phyloP scores from a whole-genome alignment of 2,329 filamentous ascomycete species.

The Ciborinia camelliae region DNA sequence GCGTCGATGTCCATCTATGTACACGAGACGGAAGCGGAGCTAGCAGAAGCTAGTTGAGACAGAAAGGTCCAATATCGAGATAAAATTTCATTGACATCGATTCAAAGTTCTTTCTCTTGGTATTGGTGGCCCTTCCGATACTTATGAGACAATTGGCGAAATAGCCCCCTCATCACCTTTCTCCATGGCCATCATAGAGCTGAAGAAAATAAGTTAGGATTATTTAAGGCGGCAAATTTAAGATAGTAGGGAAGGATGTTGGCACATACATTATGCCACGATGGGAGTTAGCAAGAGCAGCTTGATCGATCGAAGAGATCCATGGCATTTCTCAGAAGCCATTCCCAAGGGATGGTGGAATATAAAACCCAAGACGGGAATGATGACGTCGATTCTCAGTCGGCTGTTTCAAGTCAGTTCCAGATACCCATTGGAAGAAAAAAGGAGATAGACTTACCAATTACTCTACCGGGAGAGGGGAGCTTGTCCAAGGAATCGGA shows the following conservation, averaged over 20 bases:
- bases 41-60: too few relatives aligned
- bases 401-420: neutral
- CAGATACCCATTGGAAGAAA: too few relatives aligned
- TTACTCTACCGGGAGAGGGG: neutral
- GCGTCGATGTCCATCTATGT: slow-evolving; percentile 49
- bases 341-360: neutral
- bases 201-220: neutral
- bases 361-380: too few relatives aligned
- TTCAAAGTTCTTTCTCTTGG: too few relatives aligned
- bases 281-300: neutral
- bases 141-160: neutral
- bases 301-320: neutral
- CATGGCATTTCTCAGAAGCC: neutral
- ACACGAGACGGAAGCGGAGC: too few relatives aligned
- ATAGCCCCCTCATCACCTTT: neutral
- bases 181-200: neutral
- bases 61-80: too few relatives aligned
- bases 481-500: too few relatives aligned
- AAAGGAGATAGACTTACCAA: neutral
- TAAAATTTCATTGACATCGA: too few relatives aligned
- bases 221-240: neutral
- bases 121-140: too few relatives aligned
- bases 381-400: too few relatives aligned
- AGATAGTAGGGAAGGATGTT: too few relatives aligned
- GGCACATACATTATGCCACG: neutral